Base-by-base conservation (phyloP, 2,329 filamentous ascomycete genomes). In the Ophiostoma pallidulum region DNA sequence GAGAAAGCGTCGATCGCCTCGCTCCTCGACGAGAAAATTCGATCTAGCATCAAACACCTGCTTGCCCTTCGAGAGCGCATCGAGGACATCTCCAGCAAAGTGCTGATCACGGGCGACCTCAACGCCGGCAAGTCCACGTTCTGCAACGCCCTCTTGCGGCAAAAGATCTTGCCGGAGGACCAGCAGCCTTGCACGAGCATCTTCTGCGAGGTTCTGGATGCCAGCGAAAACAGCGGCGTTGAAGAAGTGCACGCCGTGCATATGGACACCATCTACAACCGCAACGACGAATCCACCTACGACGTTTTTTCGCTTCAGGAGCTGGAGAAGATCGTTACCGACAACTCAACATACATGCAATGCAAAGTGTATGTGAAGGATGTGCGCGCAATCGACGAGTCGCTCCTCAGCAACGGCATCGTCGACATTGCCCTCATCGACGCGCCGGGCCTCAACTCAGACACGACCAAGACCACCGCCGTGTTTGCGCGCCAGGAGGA, bases 71-170 rank as follows among this genome's bases (percentile, higher is more conserved):
- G 89, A 51, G 92, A 97, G 56, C 82, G 92, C 45, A 98, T 98
- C 53, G 92, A 97, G 62, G 92, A 98, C 64, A 97, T 88, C 0
- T 87, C 91, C 4, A 97, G 91, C 67, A 98, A 98, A 64, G 92
- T 98, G 1, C 69, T 98, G 49, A 82, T 98, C 16, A 98, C 92
- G 0, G 92, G 92, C 59, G 92, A 98, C 62, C 67, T 98, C 46
- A 98, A 98, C 61, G 91, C 92, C 8, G 92, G 92, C 60, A 98
- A 98, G 63, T 98, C 92, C 4, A 98, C 92, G 1, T 98, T 98
- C 59, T 98, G 92, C 69, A 98, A 98, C 65, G 92, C 92, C n/a
- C 71, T 98, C 2, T 68, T 98, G 35, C 83, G 92, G 51, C 80
- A 90, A 53, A 97, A 97, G 66, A 78, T 98, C 24, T 68, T 98